These are phyloP conservation scores for Conringia planisiliqua DNA, from an alignment of 345 rosid genomes.

Conservation along the genomic window DNA sequence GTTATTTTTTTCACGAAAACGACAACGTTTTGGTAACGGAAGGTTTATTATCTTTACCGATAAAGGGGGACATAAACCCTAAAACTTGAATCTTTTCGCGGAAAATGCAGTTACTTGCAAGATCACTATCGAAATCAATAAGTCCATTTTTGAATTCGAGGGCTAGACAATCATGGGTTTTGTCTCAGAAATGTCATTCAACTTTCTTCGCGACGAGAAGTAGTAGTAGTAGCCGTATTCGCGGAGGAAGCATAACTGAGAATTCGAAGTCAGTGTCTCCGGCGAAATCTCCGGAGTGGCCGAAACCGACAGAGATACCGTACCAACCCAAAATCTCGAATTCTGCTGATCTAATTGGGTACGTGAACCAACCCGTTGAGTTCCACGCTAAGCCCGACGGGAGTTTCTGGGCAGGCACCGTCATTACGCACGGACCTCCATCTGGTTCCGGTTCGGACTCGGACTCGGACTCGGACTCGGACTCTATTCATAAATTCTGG, in stretches of 20 bases:
- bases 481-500: slow-evolving; percentile 20
- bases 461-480: neutral
- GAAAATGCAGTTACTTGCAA: slow-evolving; percentile 25
- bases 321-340: slow-evolving; percentile 66
- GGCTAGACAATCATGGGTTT: slow-evolving; percentile 5
- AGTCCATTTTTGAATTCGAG: slow-evolving; percentile 4
- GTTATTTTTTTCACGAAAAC: neutral
- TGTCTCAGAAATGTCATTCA: slow-evolving; percentile 16
- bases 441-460: slow-evolving; percentile 18
- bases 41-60: too few species aligned
- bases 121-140: slow-evolving; percentile 22
- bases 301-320: slow-evolving; percentile 55
- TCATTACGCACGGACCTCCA: slow-evolving; percentile 38
- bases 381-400: slow-evolving; percentile 41
- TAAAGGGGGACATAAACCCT: too few species aligned
- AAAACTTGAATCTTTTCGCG: neutral
- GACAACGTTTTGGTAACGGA: neutral
- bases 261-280: neutral
- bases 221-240: slow-evolving; percentile 1
- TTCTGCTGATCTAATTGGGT: slow-evolving; percentile 48
- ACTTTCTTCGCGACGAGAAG: neutral
- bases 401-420: slow-evolving; percentile 56
- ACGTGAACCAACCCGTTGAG: slow-evolving; percentile 44
- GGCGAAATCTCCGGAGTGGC: slow-evolving; percentile 25
- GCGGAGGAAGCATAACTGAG: slow-evolving; percentile 2